Evolutionary conservation across 1,284 basidiomycete genomes (phyloP).

Genomic region (Testicularia cyperi): DNA sequence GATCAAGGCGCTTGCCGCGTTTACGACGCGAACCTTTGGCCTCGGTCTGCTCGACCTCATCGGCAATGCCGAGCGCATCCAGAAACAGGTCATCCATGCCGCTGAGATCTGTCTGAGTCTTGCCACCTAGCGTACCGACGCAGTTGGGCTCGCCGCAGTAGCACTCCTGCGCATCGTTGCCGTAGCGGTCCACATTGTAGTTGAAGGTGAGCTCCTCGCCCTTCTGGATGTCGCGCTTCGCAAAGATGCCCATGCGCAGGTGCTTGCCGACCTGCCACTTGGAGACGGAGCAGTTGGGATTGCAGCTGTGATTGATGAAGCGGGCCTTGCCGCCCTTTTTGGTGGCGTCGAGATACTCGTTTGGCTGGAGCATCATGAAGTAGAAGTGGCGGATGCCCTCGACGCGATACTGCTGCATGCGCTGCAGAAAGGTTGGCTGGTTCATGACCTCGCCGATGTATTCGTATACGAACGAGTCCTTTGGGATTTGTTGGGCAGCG

Average conservation of each 20-base stretch:
- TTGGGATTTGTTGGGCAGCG: constrained; percentile 68
- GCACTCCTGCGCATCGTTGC: constrained; percentile 91
- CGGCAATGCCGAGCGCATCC: constrained; percentile 92
- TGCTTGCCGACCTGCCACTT: constrained; percentile 93
- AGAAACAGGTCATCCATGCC: constrained; percentile 92
- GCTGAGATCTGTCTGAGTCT: constrained; percentile 93
- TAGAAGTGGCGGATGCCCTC: constrained; percentile 97
- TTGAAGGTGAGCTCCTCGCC: constrained; percentile 98
- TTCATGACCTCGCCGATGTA: constrained; percentile 96
- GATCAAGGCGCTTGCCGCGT: constrained; percentile 87
- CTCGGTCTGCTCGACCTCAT: constrained; percentile 75
- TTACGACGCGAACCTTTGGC: constrained; percentile 87
- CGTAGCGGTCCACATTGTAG: constrained; percentile 99
- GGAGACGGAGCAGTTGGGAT: constrained; percentile 97
- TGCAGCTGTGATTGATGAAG: constrained; percentile 97
- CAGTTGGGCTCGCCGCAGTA: constrained; percentile 96
- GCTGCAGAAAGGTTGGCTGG: constrained; percentile 80
- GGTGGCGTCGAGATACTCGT: constrained; percentile 99
- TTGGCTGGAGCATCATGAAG: constrained; percentile 99
- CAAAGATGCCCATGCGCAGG: constrained; percentile 97
- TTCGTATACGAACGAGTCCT: constrained; percentile 92
- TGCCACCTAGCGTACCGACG: constrained; percentile 92
- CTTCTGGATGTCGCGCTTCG: constrained; percentile 76
- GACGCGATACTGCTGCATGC: constrained; percentile 89
- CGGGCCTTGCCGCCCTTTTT: constrained; percentile 93